A percentile compares a stretch with the other conserved stretches of the same genome.
These are phyloP conservation scores for Cadophora malorum DNA, from an alignment of 2,329 filamentous ascomycete genomes.

Conservation along the genomic window DNA sequence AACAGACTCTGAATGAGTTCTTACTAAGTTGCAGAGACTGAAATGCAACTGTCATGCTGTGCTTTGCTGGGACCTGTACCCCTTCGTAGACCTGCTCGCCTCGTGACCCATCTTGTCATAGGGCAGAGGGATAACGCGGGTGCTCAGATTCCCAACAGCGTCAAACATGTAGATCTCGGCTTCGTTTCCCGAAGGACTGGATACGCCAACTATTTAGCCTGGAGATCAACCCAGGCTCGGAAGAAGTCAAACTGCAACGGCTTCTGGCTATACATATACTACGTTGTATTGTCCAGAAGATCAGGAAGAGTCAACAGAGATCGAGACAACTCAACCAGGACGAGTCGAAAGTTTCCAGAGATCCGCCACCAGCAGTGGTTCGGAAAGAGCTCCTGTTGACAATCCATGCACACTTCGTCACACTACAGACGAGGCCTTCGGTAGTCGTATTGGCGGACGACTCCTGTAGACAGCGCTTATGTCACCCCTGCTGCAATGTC, in stretches of 20 bases:
- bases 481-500: not conserved
- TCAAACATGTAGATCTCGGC: constrained; percentile 14
- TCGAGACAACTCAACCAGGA: not conserved
- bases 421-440: not conserved
- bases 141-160: not conserved
- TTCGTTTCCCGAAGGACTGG: constrained; percentile 6
- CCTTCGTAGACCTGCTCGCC: not conserved
- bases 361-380: not conserved
- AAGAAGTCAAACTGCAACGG: not conserved
- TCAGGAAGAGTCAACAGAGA: not conserved
- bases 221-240: not conserved
- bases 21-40: not conserved
- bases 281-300: not conserved
- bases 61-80: too few species aligned
- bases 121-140: not conserved
- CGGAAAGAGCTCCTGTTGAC: not conserved
- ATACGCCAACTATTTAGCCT: not conserved
- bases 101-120: not conserved
- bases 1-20: not conserved
- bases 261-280: not conserved
- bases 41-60: too few species aligned
- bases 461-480: not conserved
- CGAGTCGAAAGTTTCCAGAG: not conserved
- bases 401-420: constrained; percentile 4
- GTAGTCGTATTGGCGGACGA: constrained; percentile 10